A percentile compares a stretch with the other conserved stretches of the same genome.
phyloP scores from a whole-genome alignment of 2,329 filamentous ascomycete species.

The Aspergillus sp. region DNA sequence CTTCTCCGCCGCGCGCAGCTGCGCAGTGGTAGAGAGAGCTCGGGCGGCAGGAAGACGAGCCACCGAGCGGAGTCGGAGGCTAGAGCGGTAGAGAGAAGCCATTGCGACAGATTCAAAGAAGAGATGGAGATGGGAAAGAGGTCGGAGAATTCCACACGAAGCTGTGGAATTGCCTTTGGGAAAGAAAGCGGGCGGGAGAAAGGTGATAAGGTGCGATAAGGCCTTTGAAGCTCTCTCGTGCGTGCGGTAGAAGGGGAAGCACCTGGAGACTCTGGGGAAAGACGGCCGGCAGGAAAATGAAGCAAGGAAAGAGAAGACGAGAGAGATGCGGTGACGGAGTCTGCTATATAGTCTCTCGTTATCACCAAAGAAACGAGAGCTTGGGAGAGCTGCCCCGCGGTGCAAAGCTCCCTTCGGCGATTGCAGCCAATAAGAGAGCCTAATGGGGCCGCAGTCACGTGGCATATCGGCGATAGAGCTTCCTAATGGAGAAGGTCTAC shows the following conservation, averaged over 20 bases:
- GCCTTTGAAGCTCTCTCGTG: too few relatives aligned
- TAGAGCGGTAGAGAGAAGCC: slow-evolving; percentile 36
- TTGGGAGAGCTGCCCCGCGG: slow-evolving; percentile 20
- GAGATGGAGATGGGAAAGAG: not conserved
- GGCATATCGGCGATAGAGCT: not conserved
- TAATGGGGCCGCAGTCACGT: not conserved
- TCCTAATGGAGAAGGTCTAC: slow-evolving; percentile 6
- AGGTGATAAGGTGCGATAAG: slow-evolving; percentile 2
- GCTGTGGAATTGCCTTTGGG: not conserved
- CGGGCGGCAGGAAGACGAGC: slow-evolving; percentile 34
- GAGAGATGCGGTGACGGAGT: not conserved
- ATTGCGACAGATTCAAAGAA: slow-evolving; percentile 21
- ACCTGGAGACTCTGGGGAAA: too few relatives aligned
- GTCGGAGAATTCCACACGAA: not conserved
- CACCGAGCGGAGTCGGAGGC: slow-evolving; percentile 31
- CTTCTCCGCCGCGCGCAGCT: slow-evolving; percentile 39
- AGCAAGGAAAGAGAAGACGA: not conserved
- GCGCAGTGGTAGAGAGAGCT: slow-evolving; percentile 34
- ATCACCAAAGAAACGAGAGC: not conserved
- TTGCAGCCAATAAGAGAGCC: slow-evolving; percentile 20
- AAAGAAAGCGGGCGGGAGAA: not conserved
- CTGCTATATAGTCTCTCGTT: slow-evolving; percentile 2
- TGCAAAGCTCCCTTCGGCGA: slow-evolving; percentile 24
- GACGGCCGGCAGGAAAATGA: not conserved
- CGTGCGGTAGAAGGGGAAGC: too few relatives aligned